Base-by-base conservation (phyloP, 805 yeast species). In the Kodamaea leandrae region DNA sequence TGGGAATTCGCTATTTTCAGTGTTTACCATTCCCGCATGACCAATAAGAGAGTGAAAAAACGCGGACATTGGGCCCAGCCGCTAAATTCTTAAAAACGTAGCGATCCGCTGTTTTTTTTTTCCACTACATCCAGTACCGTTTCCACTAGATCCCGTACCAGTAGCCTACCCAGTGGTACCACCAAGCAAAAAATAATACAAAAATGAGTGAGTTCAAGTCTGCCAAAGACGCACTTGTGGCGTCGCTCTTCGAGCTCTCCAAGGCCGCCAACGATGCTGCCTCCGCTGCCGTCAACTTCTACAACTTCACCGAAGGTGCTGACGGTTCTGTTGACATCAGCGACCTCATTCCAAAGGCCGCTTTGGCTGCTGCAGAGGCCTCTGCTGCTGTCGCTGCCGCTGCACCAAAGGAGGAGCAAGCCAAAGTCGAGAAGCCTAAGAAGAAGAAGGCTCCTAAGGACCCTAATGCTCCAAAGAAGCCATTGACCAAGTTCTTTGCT, bases 391-490 rank as follows among this genome's bases (percentile, higher is more conserved):
- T 46, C 28, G 45, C 53, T 27, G 51, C 49, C 3, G 44, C 39
- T 21, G 47, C 49, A 12, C 34, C 44, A 41, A 19, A 55, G 50
- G n/a, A 45, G 53, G 53, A 47, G 24, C 41, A 48, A 9, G 53
- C 37, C 8, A 48, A 23, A 16, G 53, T 45, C 13, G 55, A 48
- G 17, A 43, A 45, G 36, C 41, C 43, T 6, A 82, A 78, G 64
- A 78, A 76, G 54, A 70, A 66, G 54, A 73, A 71, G 53, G 68
- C 60, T 27, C 72, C 65, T 39, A 71, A 65, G 52, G 98, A 91
- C 64, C 97, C 97, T 39, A 83, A 86, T 55, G 96, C 96, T 33
- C 99, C 99, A 45, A 88, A 86, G 73, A 89, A 89, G 57, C 98
- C 99, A 12, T 71, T 87, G 56, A 89, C 96, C 16, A 84, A 86